Percentiles rank a stretch among this genome's conserved stretches.
Evolutionary conservation across 2,329 filamentous ascomycete species (phyloP).

Genomic region (Hypocreales sp.): DNA sequence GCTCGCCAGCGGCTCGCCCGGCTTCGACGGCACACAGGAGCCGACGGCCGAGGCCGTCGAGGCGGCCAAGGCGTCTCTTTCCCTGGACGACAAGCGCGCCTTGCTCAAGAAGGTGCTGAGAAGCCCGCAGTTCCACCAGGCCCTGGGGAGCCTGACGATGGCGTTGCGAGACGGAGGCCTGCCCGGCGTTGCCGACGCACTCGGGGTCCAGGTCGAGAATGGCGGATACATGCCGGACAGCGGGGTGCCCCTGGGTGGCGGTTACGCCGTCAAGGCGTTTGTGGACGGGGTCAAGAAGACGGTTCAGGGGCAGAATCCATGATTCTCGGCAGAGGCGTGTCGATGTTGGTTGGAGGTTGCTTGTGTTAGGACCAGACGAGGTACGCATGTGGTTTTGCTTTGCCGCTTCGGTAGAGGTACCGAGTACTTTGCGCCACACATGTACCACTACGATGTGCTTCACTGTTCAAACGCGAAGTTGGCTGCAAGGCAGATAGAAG

Average conservation of each 20-base stretch:
- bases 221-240: conserved; percentile 68
- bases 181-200: conserved; percentile 75
- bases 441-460: no score
- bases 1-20: conserved; percentile 49
- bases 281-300: conserved; percentile 75
- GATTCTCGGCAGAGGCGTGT: no score
- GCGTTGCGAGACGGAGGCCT: conserved; percentile 82
- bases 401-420: no score
- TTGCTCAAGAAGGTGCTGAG: conserved; percentile 70
- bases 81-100: conserved; percentile 59
- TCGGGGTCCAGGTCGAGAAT: conserved; percentile 67
- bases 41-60: conserved; percentile 53
- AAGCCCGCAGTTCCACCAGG: conserved; percentile 84
- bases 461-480: no score
- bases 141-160: conserved; percentile 68
- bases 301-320: conserved; percentile 41
- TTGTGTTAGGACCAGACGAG: no score
- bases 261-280: conserved; percentile 81
- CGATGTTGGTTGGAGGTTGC: no score
- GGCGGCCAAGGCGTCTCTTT: conserved; percentile 60
- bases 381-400: no score
- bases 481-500: no score
- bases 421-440: no score
- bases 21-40: conserved; percentile 43
- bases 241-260: conserved; percentile 72